Evolutionary conservation across 345 rosid genomes (phyloP), one percentile per base, ranked within the genome.

Genomic region (Arabidopsis arenosa): DNA sequence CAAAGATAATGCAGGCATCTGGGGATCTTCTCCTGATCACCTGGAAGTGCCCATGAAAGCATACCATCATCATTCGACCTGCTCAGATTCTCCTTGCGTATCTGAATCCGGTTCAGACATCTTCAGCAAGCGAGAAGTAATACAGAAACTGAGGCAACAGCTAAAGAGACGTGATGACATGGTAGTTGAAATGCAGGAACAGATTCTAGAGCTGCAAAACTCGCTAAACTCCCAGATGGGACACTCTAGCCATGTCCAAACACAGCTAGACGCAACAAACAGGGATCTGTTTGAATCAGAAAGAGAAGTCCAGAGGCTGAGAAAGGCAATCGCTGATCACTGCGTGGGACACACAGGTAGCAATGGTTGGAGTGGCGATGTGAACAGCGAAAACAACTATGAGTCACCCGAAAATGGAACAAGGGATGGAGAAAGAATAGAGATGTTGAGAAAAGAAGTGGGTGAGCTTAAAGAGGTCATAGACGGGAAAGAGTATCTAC

Each of bases 31-130:
- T 68, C 93, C 89, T 15, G 96, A 92, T 79, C 86, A 81, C 47
- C 84, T 88, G 58, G 97, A 92, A 81, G 69, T 86, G 71, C 97
- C 96, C 66, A 91, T 85, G 65, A 92, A 83, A 80, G 89, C 87
- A 49, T 88, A 86, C 72, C 86, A 90, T 79, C 95, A 81, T 65
- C 92, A 85, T 54, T 90, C 96, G 5, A 87, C 88, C 66, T 89
- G 99, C 80, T 92, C 97, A 13, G 97, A 92, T 65, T 95, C 98
- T 23, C 96, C 99, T 0, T 84, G 98, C 66, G 99, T 90, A 73
- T 95, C 97, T 48, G 99, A 92, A 78, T 89, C 97, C 7, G 97
- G 99, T n/a, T 95, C 99, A 47, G 97, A 95, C 77, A 88, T 92
- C 56, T 90, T 89, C 81, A 90, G 88, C 86, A 95, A 90, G 66